Conservation (phyloP, 768 basidiomycete species). For the Lactifluus pinguis region DNA sequence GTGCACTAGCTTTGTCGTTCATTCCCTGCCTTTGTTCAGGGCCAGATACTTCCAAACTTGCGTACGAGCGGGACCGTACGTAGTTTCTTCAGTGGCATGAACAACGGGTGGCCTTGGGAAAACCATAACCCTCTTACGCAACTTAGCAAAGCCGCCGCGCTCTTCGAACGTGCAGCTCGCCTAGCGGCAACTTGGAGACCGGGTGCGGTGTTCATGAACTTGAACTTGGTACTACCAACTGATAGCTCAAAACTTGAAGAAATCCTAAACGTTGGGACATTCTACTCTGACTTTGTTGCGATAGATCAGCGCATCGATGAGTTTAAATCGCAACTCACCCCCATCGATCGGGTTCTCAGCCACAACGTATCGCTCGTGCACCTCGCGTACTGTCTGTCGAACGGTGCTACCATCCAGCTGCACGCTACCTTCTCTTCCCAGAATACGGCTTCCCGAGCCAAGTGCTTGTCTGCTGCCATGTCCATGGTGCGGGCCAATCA, state of each 20-base stretch:
- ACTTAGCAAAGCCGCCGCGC: constrained; percentile 45
- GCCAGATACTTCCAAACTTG: constrained; percentile 35
- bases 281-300: constrained; percentile 21
- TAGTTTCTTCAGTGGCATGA: constrained; percentile 36
- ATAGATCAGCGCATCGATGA: constrained; percentile 26
- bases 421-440: constrained; percentile 22
- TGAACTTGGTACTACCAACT: not conserved
- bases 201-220: constrained; percentile 19
- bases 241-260: not conserved
- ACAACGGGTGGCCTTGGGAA: constrained; percentile 27
- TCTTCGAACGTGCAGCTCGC: constrained; percentile 50
- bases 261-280: constrained; percentile 14
- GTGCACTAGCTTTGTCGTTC: constrained; percentile 23
- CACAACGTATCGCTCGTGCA: constrained; percentile 21
- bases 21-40: constrained; percentile 30
- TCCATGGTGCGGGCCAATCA: constrained; percentile 12
- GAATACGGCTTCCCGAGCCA: constrained; percentile 15
- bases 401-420: constrained; percentile 26
- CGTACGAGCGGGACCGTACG: constrained; percentile 41
- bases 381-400: constrained; percentile 22
- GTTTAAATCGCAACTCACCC: constrained; percentile 21
- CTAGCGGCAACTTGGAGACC: constrained; percentile 34
- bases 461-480: constrained; percentile 16
- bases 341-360: constrained; percentile 15
- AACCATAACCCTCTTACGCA: constrained; percentile 33